Conservation (phyloP, 1,284 basidiomycete species). For the Marasmius tenuissimus region DNA sequence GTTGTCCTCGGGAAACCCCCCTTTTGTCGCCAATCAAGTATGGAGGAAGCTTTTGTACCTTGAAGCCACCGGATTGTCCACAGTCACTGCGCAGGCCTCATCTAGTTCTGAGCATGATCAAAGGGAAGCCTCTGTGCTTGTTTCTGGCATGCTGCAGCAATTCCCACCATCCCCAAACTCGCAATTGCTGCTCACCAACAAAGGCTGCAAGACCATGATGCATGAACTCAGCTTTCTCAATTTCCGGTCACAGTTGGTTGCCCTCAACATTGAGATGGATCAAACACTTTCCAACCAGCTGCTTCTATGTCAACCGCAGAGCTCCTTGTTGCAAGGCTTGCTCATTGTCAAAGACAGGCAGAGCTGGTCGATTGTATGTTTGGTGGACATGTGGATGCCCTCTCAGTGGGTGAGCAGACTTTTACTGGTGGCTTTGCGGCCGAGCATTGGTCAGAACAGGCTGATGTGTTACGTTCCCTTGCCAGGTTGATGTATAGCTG, state of each 20-base stretch:
- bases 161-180: not conserved
- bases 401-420: not conserved
- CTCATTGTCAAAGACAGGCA: not conserved
- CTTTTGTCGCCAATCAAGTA: not conserved
- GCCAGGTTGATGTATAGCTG: not conserved
- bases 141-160: not conserved
- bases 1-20: too few relatives aligned
- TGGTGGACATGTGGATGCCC: not conserved
- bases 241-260: not conserved
- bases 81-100: too few relatives aligned
- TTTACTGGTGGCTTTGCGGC: not conserved
- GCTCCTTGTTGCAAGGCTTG: not conserved
- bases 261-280: not conserved
- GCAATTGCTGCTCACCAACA: not conserved
- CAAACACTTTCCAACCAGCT: not conserved
- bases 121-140: not conserved
- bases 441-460: not conserved
- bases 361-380: not conserved
- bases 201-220: not conserved
- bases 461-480: not conserved
- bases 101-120: too few relatives aligned
- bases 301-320: not conserved
- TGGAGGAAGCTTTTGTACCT: not conserved
- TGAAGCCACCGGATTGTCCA: too few relatives aligned
- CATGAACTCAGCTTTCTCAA: constrained; percentile 1